phyloP scores from a whole-genome alignment of 352 stramenopile genomes.

The Globisporangium nunn region DNA sequence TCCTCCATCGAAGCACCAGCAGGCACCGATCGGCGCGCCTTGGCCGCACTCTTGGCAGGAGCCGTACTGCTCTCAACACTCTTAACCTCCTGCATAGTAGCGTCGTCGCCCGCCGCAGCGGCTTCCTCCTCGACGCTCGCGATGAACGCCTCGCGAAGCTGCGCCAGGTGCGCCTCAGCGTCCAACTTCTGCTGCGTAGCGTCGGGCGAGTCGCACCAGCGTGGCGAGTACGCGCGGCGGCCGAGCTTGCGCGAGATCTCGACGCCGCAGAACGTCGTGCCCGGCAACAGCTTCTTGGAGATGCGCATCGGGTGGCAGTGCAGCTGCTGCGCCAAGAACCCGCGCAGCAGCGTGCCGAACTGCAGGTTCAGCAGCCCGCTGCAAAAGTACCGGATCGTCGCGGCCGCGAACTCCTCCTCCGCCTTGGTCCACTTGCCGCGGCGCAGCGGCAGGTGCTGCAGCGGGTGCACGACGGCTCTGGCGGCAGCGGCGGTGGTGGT shows the following conservation, averaged over 20 bases:
- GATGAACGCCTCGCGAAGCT: constrained; percentile 41
- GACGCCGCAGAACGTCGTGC: constrained; percentile 48
- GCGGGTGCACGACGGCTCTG: background rate
- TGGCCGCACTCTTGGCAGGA: background rate
- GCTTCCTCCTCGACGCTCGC: constrained; percentile 55
- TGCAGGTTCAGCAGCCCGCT: constrained; percentile 54
- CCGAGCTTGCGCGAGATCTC: constrained; percentile 74
- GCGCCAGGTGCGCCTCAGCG: constrained; percentile 29
- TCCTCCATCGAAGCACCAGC: background rate
- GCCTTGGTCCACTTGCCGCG: constrained; percentile 69
- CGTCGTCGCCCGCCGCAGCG: background rate
- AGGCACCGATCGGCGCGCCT: background rate
- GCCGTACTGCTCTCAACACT: background rate
- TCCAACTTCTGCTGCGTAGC: constrained; percentile 32
- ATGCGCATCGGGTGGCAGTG: constrained; percentile 76
- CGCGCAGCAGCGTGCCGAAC: constrained; percentile 66
- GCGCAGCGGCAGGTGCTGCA: constrained; percentile 21
- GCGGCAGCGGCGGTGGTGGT: too few relatives aligned
- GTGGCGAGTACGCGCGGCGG: constrained; percentile 59
- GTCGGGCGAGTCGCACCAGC: constrained; percentile 33
- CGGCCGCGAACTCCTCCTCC: constrained; percentile 57
- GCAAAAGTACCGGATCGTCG: constrained; percentile 68
- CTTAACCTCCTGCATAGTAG: background rate
- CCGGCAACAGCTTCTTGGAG: constrained; percentile 71
- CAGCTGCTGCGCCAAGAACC: constrained; percentile 60